phyloP scores from a whole-genome alignment of 805 yeast species.

The Candida mattraensis region DNA sequence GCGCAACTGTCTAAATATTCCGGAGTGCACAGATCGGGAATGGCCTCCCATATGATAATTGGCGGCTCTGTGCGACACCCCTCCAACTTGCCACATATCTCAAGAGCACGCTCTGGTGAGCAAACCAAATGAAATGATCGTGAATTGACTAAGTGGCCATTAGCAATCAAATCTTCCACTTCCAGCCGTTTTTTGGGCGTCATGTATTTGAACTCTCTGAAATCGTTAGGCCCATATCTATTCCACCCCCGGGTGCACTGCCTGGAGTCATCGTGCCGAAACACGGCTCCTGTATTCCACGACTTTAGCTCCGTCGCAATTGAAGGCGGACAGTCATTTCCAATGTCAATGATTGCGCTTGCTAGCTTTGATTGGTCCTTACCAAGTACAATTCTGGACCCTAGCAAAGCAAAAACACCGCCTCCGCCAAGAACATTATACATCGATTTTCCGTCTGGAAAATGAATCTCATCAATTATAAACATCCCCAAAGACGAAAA shows the following conservation, averaged over 20 bases:
- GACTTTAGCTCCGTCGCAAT: constrained; percentile 44
- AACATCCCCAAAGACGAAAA: constrained; percentile 84
- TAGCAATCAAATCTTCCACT: constrained; percentile 49
- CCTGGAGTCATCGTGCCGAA: constrained; percentile 51
- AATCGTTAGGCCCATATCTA: constrained; percentile 62
- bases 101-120: constrained; percentile 59
- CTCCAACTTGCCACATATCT: constrained; percentile 40
- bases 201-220: constrained; percentile 57
- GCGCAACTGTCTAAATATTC: constrained; percentile 43
- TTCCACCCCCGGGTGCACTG: constrained; percentile 83
- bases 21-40: constrained; percentile 70
- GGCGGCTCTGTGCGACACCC: constrained; percentile 30
- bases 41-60: constrained; percentile 79
- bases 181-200: constrained; percentile 62
- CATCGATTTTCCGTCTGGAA: constrained; percentile 39
- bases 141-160: constrained; percentile 39
- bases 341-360: constrained; percentile 78
- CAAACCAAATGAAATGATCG: constrained; percentile 70
- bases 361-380: constrained; percentile 35
- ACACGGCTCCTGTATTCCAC: constrained; percentile 65
- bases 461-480: constrained; percentile 82
- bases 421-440: constrained; percentile 82
- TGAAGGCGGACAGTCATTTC: constrained; percentile 66
- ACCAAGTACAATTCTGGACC: constrained; percentile 60
- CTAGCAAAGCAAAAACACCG: constrained; percentile 77